Evolutionary conservation across 768 basidiomycete genomes (phyloP).

Genomic region (Russula ochroleuca): DNA sequence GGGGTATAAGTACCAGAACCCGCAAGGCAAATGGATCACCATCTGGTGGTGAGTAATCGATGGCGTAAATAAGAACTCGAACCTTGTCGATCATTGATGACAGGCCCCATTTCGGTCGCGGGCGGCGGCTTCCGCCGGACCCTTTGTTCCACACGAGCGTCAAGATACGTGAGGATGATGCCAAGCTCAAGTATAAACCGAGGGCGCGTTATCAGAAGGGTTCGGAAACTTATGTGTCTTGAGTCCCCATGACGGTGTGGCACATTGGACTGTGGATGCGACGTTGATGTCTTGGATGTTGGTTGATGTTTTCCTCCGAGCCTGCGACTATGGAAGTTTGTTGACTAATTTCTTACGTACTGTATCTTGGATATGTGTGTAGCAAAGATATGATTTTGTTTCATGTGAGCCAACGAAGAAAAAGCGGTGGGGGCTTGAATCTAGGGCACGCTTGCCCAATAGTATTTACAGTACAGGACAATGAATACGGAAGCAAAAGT

Average conservation of each 20-base stretch:
- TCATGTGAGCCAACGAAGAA: no score
- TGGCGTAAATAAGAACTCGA: background rate
- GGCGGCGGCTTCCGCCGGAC: slow-evolving; percentile 45
- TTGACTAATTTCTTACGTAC: background rate
- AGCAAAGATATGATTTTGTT: no score
- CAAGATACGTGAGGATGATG: slow-evolving; percentile 49
- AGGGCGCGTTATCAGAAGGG: slow-evolving; percentile 48
- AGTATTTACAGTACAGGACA: no score
- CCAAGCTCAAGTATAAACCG: slow-evolving; percentile 52
- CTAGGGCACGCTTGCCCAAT: no score
- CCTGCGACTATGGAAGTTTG: background rate
- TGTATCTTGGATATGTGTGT: background rate
- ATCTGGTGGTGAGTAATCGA: slow-evolving; percentile 47
- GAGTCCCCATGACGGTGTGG: slow-evolving; percentile 6
- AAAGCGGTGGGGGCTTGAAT: no score
- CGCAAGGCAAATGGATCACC: slow-evolving; percentile 49
- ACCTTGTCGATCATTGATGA: background rate
- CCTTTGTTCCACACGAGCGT: slow-evolving; percentile 66
- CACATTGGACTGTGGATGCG: background rate
- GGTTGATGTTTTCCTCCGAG: background rate
- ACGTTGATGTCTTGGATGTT: no score
- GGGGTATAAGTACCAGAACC: slow-evolving; percentile 53
- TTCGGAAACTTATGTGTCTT: slow-evolving; percentile 46
- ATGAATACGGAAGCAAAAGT: no score
- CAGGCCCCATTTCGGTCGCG: slow-evolving; percentile 55